These are phyloP conservation scores for Sugiyamaella boreocaroliniensis DNA, from an alignment of 805 yeast genomes.

Conservation along the genomic window DNA sequence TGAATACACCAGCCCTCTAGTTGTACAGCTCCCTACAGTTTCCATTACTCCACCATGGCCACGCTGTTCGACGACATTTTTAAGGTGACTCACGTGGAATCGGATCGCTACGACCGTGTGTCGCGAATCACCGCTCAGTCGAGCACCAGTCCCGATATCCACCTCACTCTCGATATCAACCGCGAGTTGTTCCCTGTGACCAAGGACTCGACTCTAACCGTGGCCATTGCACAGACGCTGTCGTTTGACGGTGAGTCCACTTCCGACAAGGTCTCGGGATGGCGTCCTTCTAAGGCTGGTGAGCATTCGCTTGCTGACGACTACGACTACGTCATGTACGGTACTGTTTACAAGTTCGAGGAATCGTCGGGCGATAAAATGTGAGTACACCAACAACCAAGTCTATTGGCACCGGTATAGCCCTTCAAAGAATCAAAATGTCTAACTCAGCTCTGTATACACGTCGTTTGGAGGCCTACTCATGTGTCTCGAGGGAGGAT, in stretches of 20 bases:
- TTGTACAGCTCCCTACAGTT: background rate
- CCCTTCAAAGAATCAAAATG: no score
- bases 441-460: constrained; percentile 62
- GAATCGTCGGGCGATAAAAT: constrained; percentile 60
- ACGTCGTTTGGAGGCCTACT: constrained; percentile 94
- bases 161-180: constrained; percentile 82
- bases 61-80: constrained; percentile 89
- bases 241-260: constrained; percentile 43
- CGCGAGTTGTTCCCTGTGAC: constrained; percentile 85
- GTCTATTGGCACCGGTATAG: no score
- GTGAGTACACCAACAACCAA: constrained; percentile 19
- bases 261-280: constrained; percentile 49
- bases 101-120: constrained; percentile 88
- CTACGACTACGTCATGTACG: constrained; percentile 97
- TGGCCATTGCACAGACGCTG: constrained; percentile 77
- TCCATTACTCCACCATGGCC: constrained; percentile 45
- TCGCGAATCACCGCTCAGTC: constrained; percentile 83
- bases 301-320: constrained; percentile 90
- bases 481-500: constrained; percentile 91
- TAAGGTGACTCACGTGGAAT: constrained; percentile 73
- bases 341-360: constrained; percentile 94
- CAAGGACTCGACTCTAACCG: constrained; percentile 68
- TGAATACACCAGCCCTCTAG: no score
- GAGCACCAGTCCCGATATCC: constrained; percentile 71
- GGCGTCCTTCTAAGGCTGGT: constrained; percentile 79